Conservation (phyloP, 768 basidiomycete species). For the Naganishia friedmannii region DNA sequence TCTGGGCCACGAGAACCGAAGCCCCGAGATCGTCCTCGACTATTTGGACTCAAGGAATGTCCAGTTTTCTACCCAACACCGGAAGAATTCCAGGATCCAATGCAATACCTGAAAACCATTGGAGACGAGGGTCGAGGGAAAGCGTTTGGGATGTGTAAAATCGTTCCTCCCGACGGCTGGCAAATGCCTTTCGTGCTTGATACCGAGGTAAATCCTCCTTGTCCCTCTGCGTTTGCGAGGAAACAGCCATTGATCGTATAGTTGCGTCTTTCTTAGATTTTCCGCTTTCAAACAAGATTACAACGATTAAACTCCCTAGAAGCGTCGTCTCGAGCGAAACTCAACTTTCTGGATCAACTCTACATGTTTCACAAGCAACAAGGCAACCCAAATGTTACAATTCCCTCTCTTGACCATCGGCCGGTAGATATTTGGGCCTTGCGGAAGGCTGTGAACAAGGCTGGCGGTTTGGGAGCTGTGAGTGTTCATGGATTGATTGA, state of each 20-base stretch:
- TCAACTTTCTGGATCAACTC: slow-evolving; percentile 95
- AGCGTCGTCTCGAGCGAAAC: slow-evolving; percentile 89
- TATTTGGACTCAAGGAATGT: slow-evolving; percentile 84
- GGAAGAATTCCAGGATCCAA: slow-evolving; percentile 92
- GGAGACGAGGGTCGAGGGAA: slow-evolving; percentile 66
- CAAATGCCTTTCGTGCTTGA: slow-evolving; percentile 93
- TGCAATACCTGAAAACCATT: slow-evolving; percentile 74
- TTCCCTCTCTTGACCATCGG: slow-evolving; percentile 90
- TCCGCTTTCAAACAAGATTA: slow-evolving; percentile 92
- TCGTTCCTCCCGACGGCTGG: slow-evolving; percentile 90
- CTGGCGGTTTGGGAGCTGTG: slow-evolving; percentile 85
- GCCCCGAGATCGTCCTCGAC: slow-evolving; percentile 53
- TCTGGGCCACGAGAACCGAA: slow-evolving; percentile 41
- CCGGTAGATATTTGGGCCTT: slow-evolving; percentile 90
- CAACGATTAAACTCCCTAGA: slow-evolving; percentile 95
- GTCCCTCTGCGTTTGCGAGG: not conserved
- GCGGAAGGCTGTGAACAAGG: slow-evolving; percentile 81
- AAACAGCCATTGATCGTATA: not conserved
- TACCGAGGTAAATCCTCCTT: slow-evolving; percentile 67
- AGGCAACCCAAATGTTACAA: slow-evolving; percentile 81
- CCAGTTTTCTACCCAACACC: slow-evolving; percentile 80
- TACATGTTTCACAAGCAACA: slow-evolving; percentile 96
- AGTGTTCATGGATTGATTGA: slow-evolving; percentile 40
- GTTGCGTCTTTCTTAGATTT: slow-evolving; percentile 58
- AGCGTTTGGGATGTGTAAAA: slow-evolving; percentile 88